Percentiles rank a stretch among this genome's conserved stretches.
Evolutionary conservation across 768 basidiomycete species (phyloP).

Genomic region (Lactifluus pinguis): DNA sequence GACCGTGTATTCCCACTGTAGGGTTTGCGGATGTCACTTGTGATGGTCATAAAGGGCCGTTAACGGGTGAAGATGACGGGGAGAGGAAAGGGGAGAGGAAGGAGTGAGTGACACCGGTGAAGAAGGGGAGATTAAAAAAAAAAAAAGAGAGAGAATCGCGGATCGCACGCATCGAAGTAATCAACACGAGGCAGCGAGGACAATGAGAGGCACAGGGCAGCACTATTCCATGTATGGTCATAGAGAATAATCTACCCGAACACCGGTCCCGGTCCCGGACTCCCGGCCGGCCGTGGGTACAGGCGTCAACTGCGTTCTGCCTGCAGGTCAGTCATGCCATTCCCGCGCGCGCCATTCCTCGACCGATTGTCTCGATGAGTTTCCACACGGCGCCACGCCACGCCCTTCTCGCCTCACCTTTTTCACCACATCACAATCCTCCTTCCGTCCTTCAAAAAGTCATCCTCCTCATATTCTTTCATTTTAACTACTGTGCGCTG

Average conservation of each 20-base stretch:
- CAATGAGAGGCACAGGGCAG: no score
- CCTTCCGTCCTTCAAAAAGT: slow-evolving; percentile 10
- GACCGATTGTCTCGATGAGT: not conserved
- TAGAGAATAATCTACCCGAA: not conserved
- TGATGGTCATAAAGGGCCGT: slow-evolving; percentile 36
- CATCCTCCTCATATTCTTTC: not conserved
- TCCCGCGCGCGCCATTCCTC: not conserved
- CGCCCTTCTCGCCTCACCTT: slow-evolving; percentile 3
- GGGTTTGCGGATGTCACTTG: slow-evolving; percentile 63
- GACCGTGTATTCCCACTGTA: slow-evolving; percentile 55
- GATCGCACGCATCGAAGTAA: not conserved
- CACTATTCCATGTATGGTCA: no score
- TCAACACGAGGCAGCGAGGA: not conserved
- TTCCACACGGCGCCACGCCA: not conserved
- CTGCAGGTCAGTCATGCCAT: not conserved
- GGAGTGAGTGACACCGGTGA: not conserved
- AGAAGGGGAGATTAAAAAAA: not conserved
- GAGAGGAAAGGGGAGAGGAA: not conserved
- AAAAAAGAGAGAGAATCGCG: not conserved
- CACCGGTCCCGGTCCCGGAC: not conserved
- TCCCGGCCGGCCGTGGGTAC: not conserved
- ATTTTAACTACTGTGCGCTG: slow-evolving; percentile 4
- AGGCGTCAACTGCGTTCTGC: not conserved
- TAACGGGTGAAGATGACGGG: not conserved
- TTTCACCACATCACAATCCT: slow-evolving; percentile 10